A percentile compares a stretch with the other conserved stretches of the same genome.
phyloP scores from a whole-genome alignment of 352 stramenopile genomes.

The Phytophthora multivora region DNA sequence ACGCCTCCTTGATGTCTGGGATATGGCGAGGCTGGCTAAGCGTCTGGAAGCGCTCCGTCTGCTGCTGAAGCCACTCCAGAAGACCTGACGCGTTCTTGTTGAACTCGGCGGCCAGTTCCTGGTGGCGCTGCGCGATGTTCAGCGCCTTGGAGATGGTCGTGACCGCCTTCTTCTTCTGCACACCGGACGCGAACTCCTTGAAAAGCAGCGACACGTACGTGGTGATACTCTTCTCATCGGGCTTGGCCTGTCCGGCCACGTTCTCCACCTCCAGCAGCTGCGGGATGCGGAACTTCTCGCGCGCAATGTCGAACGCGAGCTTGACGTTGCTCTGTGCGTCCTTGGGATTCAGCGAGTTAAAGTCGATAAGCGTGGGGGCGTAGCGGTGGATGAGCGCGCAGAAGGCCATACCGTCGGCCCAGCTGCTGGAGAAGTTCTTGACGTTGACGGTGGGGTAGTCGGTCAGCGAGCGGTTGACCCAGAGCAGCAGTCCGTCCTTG shows the following conservation, averaged over 20 bases:
- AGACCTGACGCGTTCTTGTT: constrained; percentile 67
- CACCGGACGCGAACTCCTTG: constrained; percentile 90
- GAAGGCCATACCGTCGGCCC: constrained; percentile 89
- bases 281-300: constrained; percentile 88
- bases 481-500: constrained; percentile 91
- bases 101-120: constrained; percentile 82
- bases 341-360: constrained; percentile 67
- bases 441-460: constrained; percentile 88
- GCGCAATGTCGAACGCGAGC: constrained; percentile 84
- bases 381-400: constrained; percentile 92
- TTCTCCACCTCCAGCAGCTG: constrained; percentile 88
- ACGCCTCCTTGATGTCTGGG: constrained; percentile 68
- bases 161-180: constrained; percentile 91
- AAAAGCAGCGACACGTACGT: constrained; percentile 92
- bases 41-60: constrained; percentile 80
- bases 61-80: constrained; percentile 71
- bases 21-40: constrained; percentile 70
- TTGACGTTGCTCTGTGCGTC: constrained; percentile 79
- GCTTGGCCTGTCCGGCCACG: constrained; percentile 83
- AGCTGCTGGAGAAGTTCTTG: constrained; percentile 90
- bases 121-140: constrained; percentile 89
- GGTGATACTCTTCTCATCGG: constrained; percentile 93
- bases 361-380: constrained; percentile 87
- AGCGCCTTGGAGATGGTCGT: constrained; percentile 91
- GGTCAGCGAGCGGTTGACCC: constrained; percentile 85